These are phyloP conservation scores for Mucor indicus DNA, from an alignment of 371 early-diverging fungal genomes.

Conservation along the genomic window DNA sequence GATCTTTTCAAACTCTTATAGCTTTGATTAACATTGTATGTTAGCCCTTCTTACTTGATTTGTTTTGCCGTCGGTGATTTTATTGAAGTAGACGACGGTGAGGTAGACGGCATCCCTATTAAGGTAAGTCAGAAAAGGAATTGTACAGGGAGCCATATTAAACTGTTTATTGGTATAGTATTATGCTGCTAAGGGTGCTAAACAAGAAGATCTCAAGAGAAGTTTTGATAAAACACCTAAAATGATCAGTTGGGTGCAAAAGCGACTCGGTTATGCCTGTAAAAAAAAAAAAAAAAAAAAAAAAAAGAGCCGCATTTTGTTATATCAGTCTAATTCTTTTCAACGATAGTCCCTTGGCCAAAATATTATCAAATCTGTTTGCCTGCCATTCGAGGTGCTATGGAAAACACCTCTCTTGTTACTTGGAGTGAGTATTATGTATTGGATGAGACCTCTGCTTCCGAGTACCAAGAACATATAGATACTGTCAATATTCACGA, in stretches of 20 bases:
- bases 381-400: slow-evolving; percentile 46
- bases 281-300: slow-evolving; percentile 14
- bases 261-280: slow-evolving; percentile 39
- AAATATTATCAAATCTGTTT: slow-evolving; percentile 55
- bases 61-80: slow-evolving; percentile 60
- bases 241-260: slow-evolving; percentile 54
- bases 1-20: not conserved
- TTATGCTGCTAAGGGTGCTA: slow-evolving; percentile 36
- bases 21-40: not conserved
- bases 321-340: not conserved
- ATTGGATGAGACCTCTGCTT: slow-evolving; percentile 29
- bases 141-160: not conserved
- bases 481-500: slow-evolving; percentile 56
- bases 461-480: slow-evolving; percentile 18
- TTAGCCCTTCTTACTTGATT: slow-evolving; percentile 41
- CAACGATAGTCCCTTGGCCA: slow-evolving; percentile 47
- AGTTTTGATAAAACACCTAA: slow-evolving; percentile 45
- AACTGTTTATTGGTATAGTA: too few relatives aligned
- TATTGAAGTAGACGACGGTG: slow-evolving; percentile 38
- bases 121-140: slow-evolving; percentile 19
- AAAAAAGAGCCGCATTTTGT: not conserved
- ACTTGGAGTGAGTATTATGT: slow-evolving; percentile 32
- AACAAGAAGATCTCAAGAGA: slow-evolving; percentile 32
- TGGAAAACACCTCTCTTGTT: slow-evolving; percentile 61
- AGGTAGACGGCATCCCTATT: slow-evolving; percentile 46